Evolutionary conservation across 1,139 yeast genomes (phyloP).

Genomic region (Lodderomyces orthopsilosis): DNA sequence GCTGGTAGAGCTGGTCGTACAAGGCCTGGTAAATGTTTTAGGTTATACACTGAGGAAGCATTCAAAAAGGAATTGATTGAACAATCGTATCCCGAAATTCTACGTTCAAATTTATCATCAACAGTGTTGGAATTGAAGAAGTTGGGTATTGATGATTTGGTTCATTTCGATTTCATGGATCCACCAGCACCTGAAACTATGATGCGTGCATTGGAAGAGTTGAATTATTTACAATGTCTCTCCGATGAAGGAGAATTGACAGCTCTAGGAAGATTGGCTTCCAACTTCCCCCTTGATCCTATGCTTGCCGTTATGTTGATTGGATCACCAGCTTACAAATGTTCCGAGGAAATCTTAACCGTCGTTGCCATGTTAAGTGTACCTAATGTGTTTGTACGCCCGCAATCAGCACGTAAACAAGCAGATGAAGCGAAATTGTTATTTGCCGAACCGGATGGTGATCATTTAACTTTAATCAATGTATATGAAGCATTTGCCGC

Average conservation of each 20-base stretch:
- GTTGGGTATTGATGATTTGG: conserved; percentile 91
- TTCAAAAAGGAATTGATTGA: conserved; percentile 90
- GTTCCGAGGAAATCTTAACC: conserved; percentile 86
- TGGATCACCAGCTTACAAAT: conserved; percentile 77
- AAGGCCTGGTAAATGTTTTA: conserved; percentile 95
- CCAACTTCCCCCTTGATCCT: conserved; percentile 95
- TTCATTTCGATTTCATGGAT: conserved; percentile 97
- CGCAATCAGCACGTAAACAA: conserved; percentile 79
- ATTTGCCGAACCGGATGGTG: conserved; percentile 95
- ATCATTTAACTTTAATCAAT: conserved; percentile 85
- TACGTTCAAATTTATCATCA: conserved; percentile 85
- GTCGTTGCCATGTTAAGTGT: conserved; percentile 90
- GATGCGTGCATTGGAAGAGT: conserved; percentile 98
- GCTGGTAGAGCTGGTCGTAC: conserved; percentile 99
- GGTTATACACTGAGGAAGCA: conserved; percentile 95
- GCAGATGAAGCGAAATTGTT: conserved; percentile 89
- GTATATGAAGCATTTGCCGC: conserved; percentile 78
- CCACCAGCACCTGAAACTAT: conserved; percentile 99
- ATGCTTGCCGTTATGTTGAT: conserved; percentile 91
- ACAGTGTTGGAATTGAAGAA: conserved; percentile 92
- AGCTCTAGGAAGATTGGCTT: conserved; percentile 81
- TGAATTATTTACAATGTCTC: conserved; percentile 84
- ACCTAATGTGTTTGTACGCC: conserved; percentile 92
- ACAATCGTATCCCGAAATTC: conserved; percentile 93
- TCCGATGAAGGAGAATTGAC: conserved; percentile 93